Evolutionary conservation across 768 basidiomycete species (phyloP).

Genomic region (Naganishia kalamii): DNA sequence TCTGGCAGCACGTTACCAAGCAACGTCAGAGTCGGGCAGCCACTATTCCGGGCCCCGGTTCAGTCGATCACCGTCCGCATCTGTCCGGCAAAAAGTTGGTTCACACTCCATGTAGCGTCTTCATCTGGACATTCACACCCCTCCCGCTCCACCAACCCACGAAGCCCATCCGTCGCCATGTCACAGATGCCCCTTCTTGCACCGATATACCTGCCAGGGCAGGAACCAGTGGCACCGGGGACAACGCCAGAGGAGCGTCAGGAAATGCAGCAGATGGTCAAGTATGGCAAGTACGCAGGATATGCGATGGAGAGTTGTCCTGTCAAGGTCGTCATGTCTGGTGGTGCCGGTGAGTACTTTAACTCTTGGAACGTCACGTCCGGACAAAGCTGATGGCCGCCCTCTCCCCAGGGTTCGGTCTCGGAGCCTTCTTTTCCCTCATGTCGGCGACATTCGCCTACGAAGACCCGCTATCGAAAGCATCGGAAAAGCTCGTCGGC

Average conservation of each 20-base stretch:
- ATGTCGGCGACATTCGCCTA: slow-evolving; percentile 94
- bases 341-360: slow-evolving; percentile 60
- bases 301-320: slow-evolving; percentile 79
- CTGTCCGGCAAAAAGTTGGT: background rate
- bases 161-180: slow-evolving; percentile 8
- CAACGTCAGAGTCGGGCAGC: background rate
- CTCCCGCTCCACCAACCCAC: background rate
- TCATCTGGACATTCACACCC: no score
- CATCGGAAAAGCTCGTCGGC: slow-evolving; percentile 36
- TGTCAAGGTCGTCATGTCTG: slow-evolving; percentile 72
- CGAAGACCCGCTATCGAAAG: slow-evolving; percentile 69
- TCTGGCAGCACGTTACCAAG: background rate
- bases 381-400: background rate
- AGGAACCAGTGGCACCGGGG: slow-evolving; percentile 72
- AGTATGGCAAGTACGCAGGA: slow-evolving; percentile 66
- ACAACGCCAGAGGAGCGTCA: slow-evolving; percentile 70
- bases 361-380: background rate
- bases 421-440: slow-evolving; percentile 91
- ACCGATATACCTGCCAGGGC: slow-evolving; percentile 75
- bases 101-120: background rate
- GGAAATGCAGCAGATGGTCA: slow-evolving; percentile 62
- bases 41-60: background rate
- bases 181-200: slow-evolving; percentile 49
- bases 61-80: background rate
- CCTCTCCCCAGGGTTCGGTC: slow-evolving; percentile 63